Percentiles rank a stretch among this genome's conserved stretches.
These are phyloP conservation scores for Yamadazyma sp. DNA, from an alignment of 805 yeast genomes.

Conservation along the genomic window DNA sequence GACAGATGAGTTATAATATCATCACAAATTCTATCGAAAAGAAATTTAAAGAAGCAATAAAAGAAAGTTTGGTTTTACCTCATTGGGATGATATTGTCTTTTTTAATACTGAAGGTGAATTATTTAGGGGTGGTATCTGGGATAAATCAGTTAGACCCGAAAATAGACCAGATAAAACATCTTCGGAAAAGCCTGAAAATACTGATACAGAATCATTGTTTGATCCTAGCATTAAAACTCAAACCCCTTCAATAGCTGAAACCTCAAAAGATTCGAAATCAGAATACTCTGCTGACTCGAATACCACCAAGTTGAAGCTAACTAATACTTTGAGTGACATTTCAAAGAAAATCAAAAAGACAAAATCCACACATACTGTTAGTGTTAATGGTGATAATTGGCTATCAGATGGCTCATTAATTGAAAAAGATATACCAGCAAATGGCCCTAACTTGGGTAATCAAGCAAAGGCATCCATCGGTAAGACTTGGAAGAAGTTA, in stretches of 20 bases:
- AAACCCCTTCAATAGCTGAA: constrained; percentile 1
- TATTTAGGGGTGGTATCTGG: constrained; percentile 95
- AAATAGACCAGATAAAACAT: neutral
- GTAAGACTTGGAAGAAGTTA: constrained; percentile 50
- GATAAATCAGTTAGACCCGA: constrained; percentile 35
- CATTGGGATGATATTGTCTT: constrained; percentile 84
- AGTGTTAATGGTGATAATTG: constrained; percentile 23
- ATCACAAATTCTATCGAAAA: constrained; percentile 78
- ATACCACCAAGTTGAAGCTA: constrained; percentile 14
- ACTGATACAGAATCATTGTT: constrained; percentile 3
- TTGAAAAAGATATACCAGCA: constrained; percentile 10
- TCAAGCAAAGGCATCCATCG: constrained; percentile 16
- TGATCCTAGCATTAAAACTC: constrained; percentile 4
- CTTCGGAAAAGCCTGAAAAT: neutral
- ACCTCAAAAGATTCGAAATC: constrained; percentile 3
- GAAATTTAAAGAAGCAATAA: constrained; percentile 73
- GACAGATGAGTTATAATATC: constrained; percentile 73
- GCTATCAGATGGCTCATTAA: constrained; percentile 24
- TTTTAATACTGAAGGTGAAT: constrained; percentile 59
- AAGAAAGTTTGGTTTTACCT: constrained; percentile 79
- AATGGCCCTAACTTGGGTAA: constrained; percentile 7
- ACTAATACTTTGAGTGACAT: constrained; percentile 23
- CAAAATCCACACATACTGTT: constrained; percentile 21
- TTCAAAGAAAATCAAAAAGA: constrained; percentile 23
- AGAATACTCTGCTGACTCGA: constrained; percentile 2